Evolutionary conservation across 371 early-diverging fungal species (phyloP), one percentile per base, ranked within the genome.

Genomic region (Apophysomyces trapeziformis): DNA sequence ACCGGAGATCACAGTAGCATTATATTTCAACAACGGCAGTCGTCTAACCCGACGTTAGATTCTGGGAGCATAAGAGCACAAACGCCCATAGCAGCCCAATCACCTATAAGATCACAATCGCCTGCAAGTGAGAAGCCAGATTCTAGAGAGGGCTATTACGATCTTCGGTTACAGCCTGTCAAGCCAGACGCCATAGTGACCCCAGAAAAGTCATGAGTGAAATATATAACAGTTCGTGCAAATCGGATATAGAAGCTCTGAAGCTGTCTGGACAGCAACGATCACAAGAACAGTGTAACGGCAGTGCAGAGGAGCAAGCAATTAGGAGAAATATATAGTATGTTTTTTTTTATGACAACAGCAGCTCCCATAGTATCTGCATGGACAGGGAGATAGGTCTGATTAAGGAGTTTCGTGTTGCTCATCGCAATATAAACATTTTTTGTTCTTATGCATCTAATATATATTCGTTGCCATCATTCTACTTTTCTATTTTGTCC

Each of bases 361-460:
- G 21, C 21, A 50, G 21, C 21, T 21, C 54, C 18, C 54, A 50
- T 50, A 7, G 21, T 50, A 21, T 21, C 54, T 50, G 54, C 54
- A 50, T 21, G 5, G 35, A 26, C 54, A 50, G 9, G 41, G 54
- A 50, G 54, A 7, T 50, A 26, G 21, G 21, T 50, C 54, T 21
- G 21, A 50, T 18, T 50, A 50, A 50, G 54, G 54, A 50, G 54
- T 50, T 50, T 21, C 21, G 54, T 26, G 3, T 21, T 50, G 54
- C 21, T 21, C 54, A 50, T 50, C 41, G 13, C 13, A 41, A 13
- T 41, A 41, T 41, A 41, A 13, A 41, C 41, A 41, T 41, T 41
- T 41, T 21, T 50, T 45, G 0, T 45, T 45, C 13, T 45, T 45
- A 45, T 50, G 41, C 54, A 50, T 50, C 21, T 9, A 18, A n/a